A percentile compares a stretch with the other conserved stretches of the same genome.
phyloP scores from a whole-genome alignment of 768 basidiomycete genomes.

The Lentinula guzmanii region DNA sequence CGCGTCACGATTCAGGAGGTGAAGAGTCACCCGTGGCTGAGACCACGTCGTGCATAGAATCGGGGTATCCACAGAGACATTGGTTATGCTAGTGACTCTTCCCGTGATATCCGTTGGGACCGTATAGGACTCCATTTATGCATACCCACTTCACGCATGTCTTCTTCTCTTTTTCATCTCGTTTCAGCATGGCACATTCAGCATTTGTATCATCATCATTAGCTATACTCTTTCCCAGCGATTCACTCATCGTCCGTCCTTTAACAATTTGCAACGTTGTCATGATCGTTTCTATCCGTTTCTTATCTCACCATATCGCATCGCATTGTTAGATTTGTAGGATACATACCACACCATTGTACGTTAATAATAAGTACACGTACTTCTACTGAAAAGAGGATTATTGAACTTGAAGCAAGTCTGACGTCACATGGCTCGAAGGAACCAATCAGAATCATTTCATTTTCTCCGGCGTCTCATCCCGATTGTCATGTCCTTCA shows the following conservation, averaged over 20 bases:
- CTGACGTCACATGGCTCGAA: conserved; percentile 13
- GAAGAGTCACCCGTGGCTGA: conserved; percentile 79
- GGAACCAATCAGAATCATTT: conserved; percentile 19
- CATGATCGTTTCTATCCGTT: not conserved
- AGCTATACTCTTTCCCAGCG: not conserved
- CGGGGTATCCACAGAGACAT: not conserved
- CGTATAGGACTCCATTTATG: not conserved
- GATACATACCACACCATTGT: not conserved
- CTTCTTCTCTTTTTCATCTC: not conserved
- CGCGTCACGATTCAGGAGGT: conserved; percentile 82
- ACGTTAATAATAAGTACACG: not conserved
- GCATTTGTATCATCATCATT: not conserved
- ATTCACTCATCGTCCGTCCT: not conserved
- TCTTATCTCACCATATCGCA: not conserved
- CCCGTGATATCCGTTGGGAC: not conserved
- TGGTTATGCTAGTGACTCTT: not conserved
- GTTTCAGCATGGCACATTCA: not conserved
- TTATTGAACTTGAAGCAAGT: no score
- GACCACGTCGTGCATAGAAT: conserved; percentile 9
- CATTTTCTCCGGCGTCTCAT: conserved; percentile 14
- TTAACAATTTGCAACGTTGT: not conserved
- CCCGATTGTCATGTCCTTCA: conserved; percentile 42
- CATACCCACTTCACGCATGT: not conserved
- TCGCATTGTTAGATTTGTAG: conserved; percentile 1
- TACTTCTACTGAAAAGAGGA: not conserved